phyloP scores from a whole-genome alignment of 768 basidiomycete genomes.

The Pleurotus platypus region DNA sequence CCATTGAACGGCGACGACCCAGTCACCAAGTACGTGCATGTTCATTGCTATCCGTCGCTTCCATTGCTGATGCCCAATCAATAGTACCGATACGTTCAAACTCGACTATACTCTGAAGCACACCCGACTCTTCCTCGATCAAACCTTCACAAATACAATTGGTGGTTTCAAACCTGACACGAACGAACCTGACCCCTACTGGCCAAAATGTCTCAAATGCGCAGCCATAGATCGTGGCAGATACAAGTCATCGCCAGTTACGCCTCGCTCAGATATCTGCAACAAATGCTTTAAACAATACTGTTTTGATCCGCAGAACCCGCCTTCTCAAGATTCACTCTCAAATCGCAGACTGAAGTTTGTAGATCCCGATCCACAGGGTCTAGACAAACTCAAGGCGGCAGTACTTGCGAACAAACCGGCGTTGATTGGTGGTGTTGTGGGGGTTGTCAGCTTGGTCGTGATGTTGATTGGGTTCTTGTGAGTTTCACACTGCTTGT shows the following conservation, averaged over 20 bases:
- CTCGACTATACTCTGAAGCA: slow-evolving; percentile 57
- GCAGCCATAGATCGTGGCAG: slow-evolving; percentile 53
- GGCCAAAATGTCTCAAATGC: slow-evolving; percentile 67
- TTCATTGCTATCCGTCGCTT: background rate
- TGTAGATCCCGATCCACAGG: slow-evolving; percentile 52
- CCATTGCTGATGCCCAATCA: slow-evolving; percentile 5
- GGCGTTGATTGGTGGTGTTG: slow-evolving; percentile 42
- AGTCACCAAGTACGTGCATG: slow-evolving; percentile 52
- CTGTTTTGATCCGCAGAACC: slow-evolving; percentile 46
- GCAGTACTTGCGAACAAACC: slow-evolving; percentile 45
- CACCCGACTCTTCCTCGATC: slow-evolving; percentile 55
- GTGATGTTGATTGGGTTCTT: slow-evolving; percentile 27
- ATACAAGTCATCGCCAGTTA: slow-evolving; percentile 27
- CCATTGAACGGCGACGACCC: slow-evolving; percentile 62
- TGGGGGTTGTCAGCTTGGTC: slow-evolving; percentile 38
- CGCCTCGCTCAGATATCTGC: slow-evolving; percentile 36
- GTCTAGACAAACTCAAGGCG: slow-evolving; percentile 32
- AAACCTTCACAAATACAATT: slow-evolving; percentile 51
- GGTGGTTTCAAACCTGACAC: slow-evolving; percentile 61
- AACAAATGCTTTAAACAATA: slow-evolving; percentile 49
- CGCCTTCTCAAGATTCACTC: slow-evolving; percentile 32
- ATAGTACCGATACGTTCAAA: slow-evolving; percentile 54
- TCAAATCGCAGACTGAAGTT: slow-evolving; percentile 38
- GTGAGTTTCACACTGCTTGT: slow-evolving; percentile 36
- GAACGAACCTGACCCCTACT: slow-evolving; percentile 55